phyloP scores from a whole-genome alignment of 257 asterid genomes.

The Fraxinus quadrangulata region DNA sequence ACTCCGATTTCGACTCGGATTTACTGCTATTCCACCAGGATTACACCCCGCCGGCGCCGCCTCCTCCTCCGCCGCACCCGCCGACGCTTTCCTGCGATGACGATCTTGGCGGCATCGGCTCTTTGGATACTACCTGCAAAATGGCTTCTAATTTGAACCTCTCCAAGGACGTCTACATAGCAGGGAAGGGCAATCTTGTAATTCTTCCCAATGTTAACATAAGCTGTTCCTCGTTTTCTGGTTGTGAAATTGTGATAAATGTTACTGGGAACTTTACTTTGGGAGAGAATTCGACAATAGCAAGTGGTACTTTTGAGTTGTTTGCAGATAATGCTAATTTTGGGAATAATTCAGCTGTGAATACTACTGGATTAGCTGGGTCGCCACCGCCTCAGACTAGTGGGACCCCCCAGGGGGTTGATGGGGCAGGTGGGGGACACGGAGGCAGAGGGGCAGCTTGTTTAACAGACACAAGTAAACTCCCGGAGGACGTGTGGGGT shows the following conservation, averaged over 20 bases:
- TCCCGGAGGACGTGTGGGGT: conserved; percentile 95
- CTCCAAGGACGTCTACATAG: conserved; percentile 69
- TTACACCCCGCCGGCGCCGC: conserved; percentile 98
- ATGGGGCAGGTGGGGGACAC: conserved; percentile 98
- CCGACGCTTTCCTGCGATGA: conserved; percentile 83
- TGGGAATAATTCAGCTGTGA: conserved; percentile 66
- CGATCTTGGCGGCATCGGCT: conserved; percentile 91
- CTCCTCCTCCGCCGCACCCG: conserved; percentile 98
- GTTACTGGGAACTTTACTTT: conserved; percentile 72
- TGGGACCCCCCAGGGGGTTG: conserved; percentile 89
- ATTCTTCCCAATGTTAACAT: conserved; percentile 72
- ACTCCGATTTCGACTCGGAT: conserved; percentile 47
- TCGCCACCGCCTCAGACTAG: conserved; percentile 86
- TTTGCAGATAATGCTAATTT: conserved; percentile 65
- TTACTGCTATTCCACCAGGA: conserved; percentile 68
- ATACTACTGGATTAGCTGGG: conserved; percentile 87
- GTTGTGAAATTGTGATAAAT: conserved; percentile 77
- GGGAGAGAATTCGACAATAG: conserved; percentile 60
- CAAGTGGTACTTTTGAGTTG: conserved; percentile 64
- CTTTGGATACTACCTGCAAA: conserved; percentile 82
- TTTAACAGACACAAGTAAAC: conserved; percentile 65
- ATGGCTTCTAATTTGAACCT: conserved; percentile 72
- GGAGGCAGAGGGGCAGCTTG: conserved; percentile 98
- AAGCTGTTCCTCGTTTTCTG: conserved; percentile 62
- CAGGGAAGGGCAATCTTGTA: conserved; percentile 81